Base-by-base conservation (phyloP, 768 basidiomycete genomes). In the Suillus subaureus region DNA sequence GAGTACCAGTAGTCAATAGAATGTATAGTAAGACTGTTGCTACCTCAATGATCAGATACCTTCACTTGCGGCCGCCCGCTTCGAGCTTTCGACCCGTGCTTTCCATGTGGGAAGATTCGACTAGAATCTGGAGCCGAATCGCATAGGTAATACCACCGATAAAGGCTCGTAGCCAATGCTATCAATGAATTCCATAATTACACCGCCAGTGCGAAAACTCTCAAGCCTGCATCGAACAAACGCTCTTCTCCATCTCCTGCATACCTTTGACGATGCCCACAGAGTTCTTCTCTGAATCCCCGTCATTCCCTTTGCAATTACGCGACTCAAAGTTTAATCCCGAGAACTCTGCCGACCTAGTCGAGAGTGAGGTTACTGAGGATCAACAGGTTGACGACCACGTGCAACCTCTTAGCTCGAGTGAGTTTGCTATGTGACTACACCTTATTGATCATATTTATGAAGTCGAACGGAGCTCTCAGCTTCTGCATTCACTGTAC, bases 321-420 rank as follows among this genome's bases (percentile, higher is more conserved):
- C 57, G 72, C 40, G 54, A 66, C 39, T 45, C 66, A 18, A 62
- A 2, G 28, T 26, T 28, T 31, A 67, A 68, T 23, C 35, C 28
- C 28, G 65, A 68, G 21, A 68, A 64, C 21, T 67, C 66, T 2
- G 26, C 61, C 3, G 69, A 74, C 2, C 61, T 66, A 16, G 18
- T 43, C 55, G 63, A 51, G 11, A 65, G 69, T n/a, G 63, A 69
- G 16, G 61, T 57, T 11, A 71, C 63, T 40, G 71, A 69, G 61
- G 74, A 71, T 49, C 76, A 77, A 28, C 76, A 74, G 5, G 57
- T 69, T 16, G 70, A 69, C 40, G 51, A 57, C 42, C 63, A 61
- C 33, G 57, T 72, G 26, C 71, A 39, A 39, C 39, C 68, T 0
- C 45, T 75, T 18, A 66, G 33, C 31, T 67, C 63, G 67, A 71